Conservation (phyloP, 23 red algal genomes). For the Rhodosorus marinus region DNA sequence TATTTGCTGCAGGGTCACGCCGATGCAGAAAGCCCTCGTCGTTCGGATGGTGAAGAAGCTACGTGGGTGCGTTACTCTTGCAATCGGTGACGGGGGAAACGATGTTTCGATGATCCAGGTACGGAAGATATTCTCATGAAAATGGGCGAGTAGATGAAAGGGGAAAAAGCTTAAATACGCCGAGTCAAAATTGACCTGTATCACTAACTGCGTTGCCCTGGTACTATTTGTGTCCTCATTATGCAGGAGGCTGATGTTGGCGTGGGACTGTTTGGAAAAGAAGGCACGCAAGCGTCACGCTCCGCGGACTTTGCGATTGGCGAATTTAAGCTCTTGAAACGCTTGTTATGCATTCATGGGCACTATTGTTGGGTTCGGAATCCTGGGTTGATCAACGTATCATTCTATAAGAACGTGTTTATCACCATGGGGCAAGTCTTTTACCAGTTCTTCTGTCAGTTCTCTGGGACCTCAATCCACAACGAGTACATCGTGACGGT, state of each 20-base stretch:
- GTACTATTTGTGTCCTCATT: too few species aligned
- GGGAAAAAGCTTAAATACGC: too few species aligned
- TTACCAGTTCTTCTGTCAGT: slow-evolving; percentile 71
- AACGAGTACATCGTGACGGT: slow-evolving; percentile 49
- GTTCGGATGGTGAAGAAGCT: slow-evolving; percentile 49
- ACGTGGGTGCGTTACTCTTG: slow-evolving; percentile 27
- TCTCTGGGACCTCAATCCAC: slow-evolving; percentile 44
- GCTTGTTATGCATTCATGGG: slow-evolving; percentile 62
- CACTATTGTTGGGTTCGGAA: slow-evolving; percentile 60
- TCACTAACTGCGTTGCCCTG: too few species aligned
- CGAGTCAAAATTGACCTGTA: too few species aligned
- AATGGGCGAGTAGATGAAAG: too few species aligned
- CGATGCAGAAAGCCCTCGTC: slow-evolving; percentile 65
- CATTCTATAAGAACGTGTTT: slow-evolving; percentile 74
- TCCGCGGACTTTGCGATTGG: slow-evolving; percentile 63
- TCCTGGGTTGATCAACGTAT: slow-evolving; percentile 58
- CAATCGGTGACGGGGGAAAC: slow-evolving; percentile 82
- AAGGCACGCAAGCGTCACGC: slow-evolving; percentile 63
- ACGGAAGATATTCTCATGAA: too few species aligned
- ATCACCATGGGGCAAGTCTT: slow-evolving; percentile 39
- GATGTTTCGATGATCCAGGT: slow-evolving; percentile 95
- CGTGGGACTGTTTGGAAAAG: slow-evolving; percentile 69
- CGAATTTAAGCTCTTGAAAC: slow-evolving; percentile 48
- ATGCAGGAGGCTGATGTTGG: slow-evolving; percentile 91
- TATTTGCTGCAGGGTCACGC: slow-evolving; percentile 78